Percentiles rank a stretch among this genome's conserved stretches.
Conservation (phyloP, 805 yeast genomes). For the Wickerhamomyces pijperi region DNA sequence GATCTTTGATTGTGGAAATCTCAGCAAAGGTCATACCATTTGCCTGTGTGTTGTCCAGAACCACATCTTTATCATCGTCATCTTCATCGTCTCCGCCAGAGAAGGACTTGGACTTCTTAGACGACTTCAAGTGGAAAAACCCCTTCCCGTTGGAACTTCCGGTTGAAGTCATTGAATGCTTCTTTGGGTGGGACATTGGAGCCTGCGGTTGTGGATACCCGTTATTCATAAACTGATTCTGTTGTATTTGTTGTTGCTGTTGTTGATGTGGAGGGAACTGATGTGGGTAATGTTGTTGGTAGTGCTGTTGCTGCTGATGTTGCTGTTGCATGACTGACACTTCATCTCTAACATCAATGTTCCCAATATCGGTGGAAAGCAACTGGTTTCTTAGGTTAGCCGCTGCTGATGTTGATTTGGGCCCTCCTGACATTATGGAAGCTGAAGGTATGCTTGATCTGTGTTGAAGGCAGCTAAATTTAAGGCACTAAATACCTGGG, state of each 20-base stretch:
- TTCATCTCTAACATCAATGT: slow-evolving; percentile 34
- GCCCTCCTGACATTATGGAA: too few relatives aligned
- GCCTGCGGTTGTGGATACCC: slow-evolving; percentile 1
- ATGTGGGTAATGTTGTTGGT: slow-evolving; percentile 6
- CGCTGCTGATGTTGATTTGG: too few relatives aligned
- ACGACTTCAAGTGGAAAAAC: slow-evolving; percentile 5
- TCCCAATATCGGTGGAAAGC: slow-evolving; percentile 28
- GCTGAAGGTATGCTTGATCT: too few relatives aligned
- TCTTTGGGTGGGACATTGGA: slow-evolving; percentile 4
- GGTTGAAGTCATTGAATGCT: slow-evolving; percentile 11
- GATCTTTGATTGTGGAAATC: slow-evolving; percentile 48
- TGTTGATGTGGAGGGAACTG: slow-evolving; percentile 11
- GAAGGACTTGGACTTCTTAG: slow-evolving; percentile 9
- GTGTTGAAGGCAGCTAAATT: too few relatives aligned
- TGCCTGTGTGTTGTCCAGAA: slow-evolving; percentile 22
- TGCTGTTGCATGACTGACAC: too few relatives aligned
- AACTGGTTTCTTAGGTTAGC: slow-evolving; percentile 22
- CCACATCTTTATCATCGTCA: slow-evolving; percentile 26
- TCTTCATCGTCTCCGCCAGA: slow-evolving; percentile 24
- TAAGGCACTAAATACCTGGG: too few relatives aligned
- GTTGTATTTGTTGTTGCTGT: slow-evolving; percentile 6
- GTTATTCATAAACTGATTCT: background rate
- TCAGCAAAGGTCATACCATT: slow-evolving; percentile 49
- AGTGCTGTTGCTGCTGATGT: slow-evolving; percentile 3
- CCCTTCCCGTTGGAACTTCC: background rate